Evolutionary conservation across 1,139 yeast species (phyloP), one percentile per base, ranked within the genome.

Genomic region (Pichiaceae sp.): DNA sequence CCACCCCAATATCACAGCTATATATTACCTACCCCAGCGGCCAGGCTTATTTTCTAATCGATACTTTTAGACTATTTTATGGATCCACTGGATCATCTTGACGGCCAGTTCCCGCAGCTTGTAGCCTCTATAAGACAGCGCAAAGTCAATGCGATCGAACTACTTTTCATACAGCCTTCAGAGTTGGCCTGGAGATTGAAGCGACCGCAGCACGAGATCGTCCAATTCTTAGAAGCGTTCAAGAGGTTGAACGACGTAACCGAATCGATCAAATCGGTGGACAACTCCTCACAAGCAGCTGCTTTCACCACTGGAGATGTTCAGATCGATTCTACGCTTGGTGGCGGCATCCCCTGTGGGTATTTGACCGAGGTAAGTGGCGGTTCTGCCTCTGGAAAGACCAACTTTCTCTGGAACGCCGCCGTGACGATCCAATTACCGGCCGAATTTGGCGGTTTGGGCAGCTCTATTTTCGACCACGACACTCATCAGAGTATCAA

Each of bases 301-400:
- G 31, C 34, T 2, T 62, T 82, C 42, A 63, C 79, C 1, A 76
- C 91, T 0, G 94, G 94, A 0, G 73, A 79, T 43, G 56, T 57
- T 0, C 47, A 50, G 3, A 48, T 89, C 1, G 96, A 87, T 54
- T 49, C 47, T 8, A 49, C 64, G 3, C 56, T 87, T 14, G 69
- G 72, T 21, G 57, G 57, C 17, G 96, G 96, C 0, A 66, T 87
- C 3, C 75, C 72, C 0, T 48, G 72, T 1, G 80, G 87, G 2
- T 67, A 72, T 31, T 59, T 89, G 3, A 81, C 93, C 0, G 97
- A 89, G 57, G 55, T 89, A 2, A 78, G 78, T 47, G 97, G 97
- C 0, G 83, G 80, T 29, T 78, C 93, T 42, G 85, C 94, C 0
- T 71, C 83, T 3, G 96, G 95, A 0, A 87, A 87, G 54, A 78